Evolutionary conservation across 441 rosid species (phyloP), one percentile per base, ranked within the genome.

Genomic region (Bruguiera hainesii): DNA sequence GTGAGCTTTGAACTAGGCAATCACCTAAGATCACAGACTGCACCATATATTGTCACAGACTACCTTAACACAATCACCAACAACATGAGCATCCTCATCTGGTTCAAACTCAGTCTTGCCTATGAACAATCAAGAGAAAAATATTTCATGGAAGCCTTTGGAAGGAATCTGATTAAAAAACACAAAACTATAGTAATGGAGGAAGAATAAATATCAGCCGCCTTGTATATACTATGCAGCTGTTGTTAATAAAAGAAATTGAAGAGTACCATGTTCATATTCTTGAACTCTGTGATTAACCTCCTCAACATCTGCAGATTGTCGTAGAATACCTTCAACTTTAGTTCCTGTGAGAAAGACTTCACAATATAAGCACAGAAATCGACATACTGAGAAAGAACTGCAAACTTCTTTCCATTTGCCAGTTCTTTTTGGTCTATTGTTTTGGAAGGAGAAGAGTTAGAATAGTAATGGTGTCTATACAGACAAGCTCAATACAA

Each of bases 41-140:
- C 20, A 71, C 26, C 64, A 69, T 39, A 67, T 30, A 66, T 61
- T 26, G 64, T 63, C 55, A 76, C 59, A 64, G 72, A 48, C 61
- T 79, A 95, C 99, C 98, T 95, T 95, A 57, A 95, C 89, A 84
- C 99, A 91, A 83, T 95, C 99, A 73, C 95, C 99, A 78, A 95
- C 78, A 81, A 95, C 95, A 79, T 95, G 98, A 70, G 98, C 96
- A 81, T 95, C 99, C 84, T 95, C 99, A 72, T 88, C 88, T 72
- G 85, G 52, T 75, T 77, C 79, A 81, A 95, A 95, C 78, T 90
- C 96, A 9, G 76, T 90, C 84, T 82, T 90, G 72, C 99, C 99
- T 95, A 82, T 33, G 37, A 80, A 49, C 29, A 59, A 52, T 16
- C 31, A 48, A 64, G 71, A 56, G 52, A 31, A 61, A 59, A 58